Base-by-base conservation (phyloP, 2,329 filamentous ascomycete genomes). In the Chaetomiaceae sp. region DNA sequence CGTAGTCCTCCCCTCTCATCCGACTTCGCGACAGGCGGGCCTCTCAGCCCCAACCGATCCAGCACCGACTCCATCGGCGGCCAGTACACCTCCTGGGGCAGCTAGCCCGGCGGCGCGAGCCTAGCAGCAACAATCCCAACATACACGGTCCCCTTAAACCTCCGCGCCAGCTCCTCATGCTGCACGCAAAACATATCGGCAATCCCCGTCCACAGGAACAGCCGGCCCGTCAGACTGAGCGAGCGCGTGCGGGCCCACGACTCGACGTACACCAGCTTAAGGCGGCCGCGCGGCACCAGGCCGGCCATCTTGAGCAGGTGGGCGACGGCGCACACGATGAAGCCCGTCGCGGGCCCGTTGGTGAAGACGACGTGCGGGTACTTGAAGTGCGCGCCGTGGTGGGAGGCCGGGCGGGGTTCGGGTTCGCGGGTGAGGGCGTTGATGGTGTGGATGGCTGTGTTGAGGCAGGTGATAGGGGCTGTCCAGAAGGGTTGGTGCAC, bases 301-400 rank as follows among this genome's bases (percentile, higher is more conserved):
- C 59, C 70, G 30, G 73, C 58, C 10, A 80, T 54, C 61, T 76
- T 79, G 42, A 82, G 61, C 0, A 71, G 1, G 34, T 77, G 72
- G 0, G 74, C 77, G 0, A 72, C 70, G 2, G 80, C 46, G 2
- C 75, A 77, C 42, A 96, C 74, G 31, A 95, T 84, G 54, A 95
- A 89, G 1, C 85, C 89, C 0, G 89, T 96, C 0, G 86, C 92
- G 0, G 92, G 92, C 0, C 92, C 92, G 63, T 97, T 96, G 45
- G 86, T 89, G 48, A 95, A 72, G 48, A 97, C 85, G 2, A 92
- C 70, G 61, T 89, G 83, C 0, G 89, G 91, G 53, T 81, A 83
- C 14, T 58, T 65, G 46, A 63, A 61, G 19, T 59, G 53, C 4
- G 40, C 48, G 2, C 60, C 55, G 34, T 55, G 31, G 6, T 25